A percentile compares a stretch with the other conserved stretches of the same genome.
phyloP scores from a whole-genome alignment of 108 stramenopile species.

The Nitzschia palea region DNA sequence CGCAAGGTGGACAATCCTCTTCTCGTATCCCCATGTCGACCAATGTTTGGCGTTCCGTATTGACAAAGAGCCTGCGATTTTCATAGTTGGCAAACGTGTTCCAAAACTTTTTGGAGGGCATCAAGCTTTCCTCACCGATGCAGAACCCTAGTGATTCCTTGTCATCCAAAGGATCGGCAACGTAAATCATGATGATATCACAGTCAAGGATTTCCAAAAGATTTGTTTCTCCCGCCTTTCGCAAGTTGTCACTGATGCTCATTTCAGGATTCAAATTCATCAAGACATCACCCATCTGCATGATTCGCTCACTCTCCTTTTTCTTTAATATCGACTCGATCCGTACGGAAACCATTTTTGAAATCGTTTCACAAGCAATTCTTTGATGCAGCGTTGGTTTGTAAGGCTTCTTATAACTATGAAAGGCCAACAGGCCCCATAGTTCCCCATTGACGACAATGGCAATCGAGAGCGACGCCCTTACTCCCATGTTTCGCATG shows the following conservation, averaged over 20 bases:
- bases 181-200: constrained; percentile 13
- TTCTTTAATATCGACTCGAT: constrained; percentile 20
- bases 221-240: not conserved
- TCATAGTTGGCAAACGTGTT: not conserved
- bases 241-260: constrained; percentile 1
- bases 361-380: constrained; percentile 19
- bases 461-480: constrained; percentile 5
- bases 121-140: constrained; percentile 11
- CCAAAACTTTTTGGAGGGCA: constrained; percentile 17
- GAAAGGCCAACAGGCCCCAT: constrained; percentile 22
- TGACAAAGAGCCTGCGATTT: constrained; percentile 1
- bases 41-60: not conserved
- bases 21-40: constrained; percentile 5
- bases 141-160: not conserved
- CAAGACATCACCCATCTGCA: constrained; percentile 8
- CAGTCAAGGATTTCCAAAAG: constrained; percentile 10
- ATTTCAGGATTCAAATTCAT: not conserved
- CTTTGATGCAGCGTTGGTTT: constrained; percentile 21
- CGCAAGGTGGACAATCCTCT: constrained; percentile 17
- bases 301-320: constrained; percentile 10
- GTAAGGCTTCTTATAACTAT: constrained; percentile 9
- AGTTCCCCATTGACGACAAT: constrained; percentile 21
- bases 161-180: not conserved
- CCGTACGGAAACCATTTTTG: constrained; percentile 17
- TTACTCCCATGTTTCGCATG: constrained; percentile 22